A percentile compares a stretch with the other conserved stretches of the same genome.
Evolutionary conservation across 2,329 filamentous ascomycete species (phyloP).

Genomic region (Curvularia spicifera): DNA sequence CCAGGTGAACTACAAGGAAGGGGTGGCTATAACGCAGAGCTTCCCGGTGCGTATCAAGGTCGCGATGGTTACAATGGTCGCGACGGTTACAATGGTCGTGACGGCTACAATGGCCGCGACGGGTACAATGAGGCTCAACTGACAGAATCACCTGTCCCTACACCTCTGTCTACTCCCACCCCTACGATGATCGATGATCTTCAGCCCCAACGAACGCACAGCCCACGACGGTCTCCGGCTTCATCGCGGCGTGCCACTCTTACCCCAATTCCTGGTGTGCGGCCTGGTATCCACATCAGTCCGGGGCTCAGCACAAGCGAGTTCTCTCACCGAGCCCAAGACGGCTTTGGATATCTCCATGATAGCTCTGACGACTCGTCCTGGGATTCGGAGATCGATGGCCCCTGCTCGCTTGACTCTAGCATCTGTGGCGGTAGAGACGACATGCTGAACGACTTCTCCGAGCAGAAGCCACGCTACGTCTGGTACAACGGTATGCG

Average conservation of each 20-base stretch:
- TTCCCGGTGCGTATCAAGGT: slow-evolving; percentile 42
- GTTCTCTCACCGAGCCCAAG: slow-evolving; percentile 40
- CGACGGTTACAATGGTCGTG: slow-evolving; percentile 43
- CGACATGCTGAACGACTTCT: slow-evolving; percentile 14
- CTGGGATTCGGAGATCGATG: slow-evolving; percentile 53
- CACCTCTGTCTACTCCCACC: slow-evolving; percentile 29
- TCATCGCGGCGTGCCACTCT: slow-evolving; percentile 47
- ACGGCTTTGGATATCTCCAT: slow-evolving; percentile 38
- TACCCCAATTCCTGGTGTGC: slow-evolving; percentile 45
- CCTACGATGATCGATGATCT: slow-evolving; percentile 42
- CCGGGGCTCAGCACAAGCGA: slow-evolving; percentile 37
- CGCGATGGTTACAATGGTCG: slow-evolving; percentile 48
- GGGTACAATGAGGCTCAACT: slow-evolving; percentile 40
- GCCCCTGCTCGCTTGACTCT: slow-evolving; percentile 40
- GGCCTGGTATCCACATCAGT: slow-evolving; percentile 46
- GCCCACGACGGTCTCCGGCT: slow-evolving; percentile 37
- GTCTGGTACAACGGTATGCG: slow-evolving; percentile 31
- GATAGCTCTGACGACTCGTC: slow-evolving; percentile 48
- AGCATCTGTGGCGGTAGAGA: slow-evolving; percentile 29
- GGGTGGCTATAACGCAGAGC: slow-evolving; percentile 41
- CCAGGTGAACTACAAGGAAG: slow-evolving; percentile 40
- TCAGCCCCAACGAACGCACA: slow-evolving; percentile 41
- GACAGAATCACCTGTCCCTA: slow-evolving; percentile 44
- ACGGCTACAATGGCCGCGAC: slow-evolving; percentile 45
- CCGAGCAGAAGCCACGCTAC: slow-evolving; percentile 28